Base-by-base conservation (phyloP, 2,329 filamentous ascomycete species). In the Pestalotiopsis sp. region DNA sequence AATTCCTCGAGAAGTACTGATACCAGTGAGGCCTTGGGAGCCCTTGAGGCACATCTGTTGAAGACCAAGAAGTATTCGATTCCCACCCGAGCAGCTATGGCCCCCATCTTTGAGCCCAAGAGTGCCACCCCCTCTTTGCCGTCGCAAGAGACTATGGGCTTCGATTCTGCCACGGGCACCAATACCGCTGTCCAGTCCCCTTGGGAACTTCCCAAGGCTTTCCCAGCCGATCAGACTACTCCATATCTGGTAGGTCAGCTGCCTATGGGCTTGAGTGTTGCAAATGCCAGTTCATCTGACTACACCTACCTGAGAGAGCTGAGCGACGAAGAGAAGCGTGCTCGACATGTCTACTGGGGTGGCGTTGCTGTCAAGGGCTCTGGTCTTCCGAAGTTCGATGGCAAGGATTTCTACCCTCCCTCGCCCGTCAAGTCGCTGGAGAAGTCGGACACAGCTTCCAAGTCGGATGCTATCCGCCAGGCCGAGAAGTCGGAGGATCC, bases 301-400 rank as follows among this genome's bases (percentile, higher is more conserved):
- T 88, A 88, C 73, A 74, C 83, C 39, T 91, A 91, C 72, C 79
- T 79, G 39, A 84, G 89, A 65, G 81, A 85, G n/a, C 78, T 91
- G 39, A 91, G 85, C 0, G 82, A 85, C 2, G 88, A 88, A 64
- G 89, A 91, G 74, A 78, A 86, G 60, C 85, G 85, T 66, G 87
- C 89, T 70, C 85, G 88, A 59, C 84, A 86, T 70, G 78, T 90
- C 71, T 91, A 89, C 75, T 91, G 88, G 87, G 88, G 86, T 11
- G 85, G 86, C 58, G 84, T 86, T 17, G 84, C 88, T 57, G 81
- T 79, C 38, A 82, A 84, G 71, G 81, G 85, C 63, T 82, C 80
- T 41, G 86, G 87, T 2, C 79, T 90, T 55, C 88, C 89, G 41
- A 90, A 88, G 76, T 91, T 89, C 72, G 88, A 91, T 71, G 88